phyloP scores from a whole-genome alignment of 495 filamentous ascomycete genomes.

The Trichoderma orchidacearum region DNA sequence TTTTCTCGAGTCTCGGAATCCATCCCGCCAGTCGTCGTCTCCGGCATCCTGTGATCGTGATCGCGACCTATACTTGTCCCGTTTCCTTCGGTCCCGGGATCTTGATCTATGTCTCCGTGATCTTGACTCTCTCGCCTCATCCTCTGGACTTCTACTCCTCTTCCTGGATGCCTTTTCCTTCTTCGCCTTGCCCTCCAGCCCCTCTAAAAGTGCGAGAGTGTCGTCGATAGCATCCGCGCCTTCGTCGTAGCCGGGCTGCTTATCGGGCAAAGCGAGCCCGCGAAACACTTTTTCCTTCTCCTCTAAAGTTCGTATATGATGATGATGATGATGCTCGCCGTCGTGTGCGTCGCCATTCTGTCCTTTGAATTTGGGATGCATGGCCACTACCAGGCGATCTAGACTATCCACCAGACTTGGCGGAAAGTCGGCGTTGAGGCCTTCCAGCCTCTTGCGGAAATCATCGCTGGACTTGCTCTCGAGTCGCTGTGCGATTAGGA shows the following conservation, averaged over 20 bases:
- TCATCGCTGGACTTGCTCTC: slow-evolving; percentile 53
- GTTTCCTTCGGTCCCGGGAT: slow-evolving; percentile 30
- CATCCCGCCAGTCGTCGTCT: slow-evolving; percentile 38
- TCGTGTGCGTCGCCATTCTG: slow-evolving; percentile 21
- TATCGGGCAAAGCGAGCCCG: slow-evolving; percentile 80
- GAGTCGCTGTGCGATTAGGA: slow-evolving; percentile 78
- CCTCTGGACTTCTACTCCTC: slow-evolving; percentile 58
- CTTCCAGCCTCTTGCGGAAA: slow-evolving; percentile 56
- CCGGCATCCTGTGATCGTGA: slow-evolving; percentile 50
- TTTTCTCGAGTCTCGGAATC: slow-evolving; percentile 14
- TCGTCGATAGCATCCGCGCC: slow-evolving; percentile 67
- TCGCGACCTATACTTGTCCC: slow-evolving; percentile 29
- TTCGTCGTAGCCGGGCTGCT: slow-evolving; percentile 38
- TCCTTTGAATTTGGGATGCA: slow-evolving; percentile 76
- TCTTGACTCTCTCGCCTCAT: slow-evolving; percentile 26
- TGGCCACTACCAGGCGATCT: slow-evolving; percentile 71
- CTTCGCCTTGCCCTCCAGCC: slow-evolving; percentile 57
- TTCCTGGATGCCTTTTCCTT: slow-evolving; percentile 39
- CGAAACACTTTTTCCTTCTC: slow-evolving; percentile 74
- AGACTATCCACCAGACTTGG: slow-evolving; percentile 81
- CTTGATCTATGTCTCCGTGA: slow-evolving; percentile 24
- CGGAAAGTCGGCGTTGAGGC: slow-evolving; percentile 74
- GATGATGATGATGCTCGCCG: slow-evolving; percentile 23
- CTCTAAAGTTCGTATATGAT: slow-evolving; percentile 29
- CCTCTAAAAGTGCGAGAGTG: slow-evolving; percentile 82